Evolutionary conservation across 352 stramenopile species (phyloP).

Genomic region (Blastocystis sp.): DNA sequence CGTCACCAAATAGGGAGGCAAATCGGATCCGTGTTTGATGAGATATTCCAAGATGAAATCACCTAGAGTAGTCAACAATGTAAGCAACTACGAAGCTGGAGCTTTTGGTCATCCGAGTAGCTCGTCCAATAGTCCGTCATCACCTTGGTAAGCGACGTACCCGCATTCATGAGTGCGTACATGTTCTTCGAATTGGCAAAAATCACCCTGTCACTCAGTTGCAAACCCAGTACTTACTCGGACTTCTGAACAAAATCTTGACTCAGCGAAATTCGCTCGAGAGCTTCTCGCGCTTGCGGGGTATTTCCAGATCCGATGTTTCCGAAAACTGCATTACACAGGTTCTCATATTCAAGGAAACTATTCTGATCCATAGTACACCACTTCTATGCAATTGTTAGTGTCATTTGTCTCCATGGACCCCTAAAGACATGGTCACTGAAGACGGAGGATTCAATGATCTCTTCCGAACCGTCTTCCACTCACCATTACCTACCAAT

Average conservation of each 20-base stretch:
- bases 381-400: not conserved
- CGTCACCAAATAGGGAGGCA: not conserved
- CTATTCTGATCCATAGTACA: slow-evolving; percentile 41
- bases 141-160: slow-evolving; percentile 46
- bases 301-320: slow-evolving; percentile 29
- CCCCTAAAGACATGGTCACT: not conserved
- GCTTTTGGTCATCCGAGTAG: slow-evolving; percentile 45
- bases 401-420: not conserved
- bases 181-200: slow-evolving; percentile 56
- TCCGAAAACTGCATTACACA: slow-evolving; percentile 44
- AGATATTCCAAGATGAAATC: slow-evolving; percentile 53
- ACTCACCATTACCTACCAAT: not conserved
- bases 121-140: slow-evolving; percentile 56
- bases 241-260: slow-evolving; percentile 43
- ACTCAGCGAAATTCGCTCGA: slow-evolving; percentile 35
- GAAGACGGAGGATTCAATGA: not conserved
- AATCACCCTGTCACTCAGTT: slow-evolving; percentile 8
- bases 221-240: not conserved
- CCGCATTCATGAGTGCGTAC: slow-evolving; percentile 15
- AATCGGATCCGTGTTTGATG: slow-evolving; percentile 36
- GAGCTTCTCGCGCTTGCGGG: not conserved
- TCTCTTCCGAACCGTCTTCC: not conserved
- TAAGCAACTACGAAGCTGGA: slow-evolving; percentile 11
- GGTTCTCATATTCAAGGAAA: slow-evolving; percentile 46
- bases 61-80: not conserved